phyloP scores from a whole-genome alignment of 2,329 filamentous ascomycete species.

The Zymoseptoria pseudotritici region DNA sequence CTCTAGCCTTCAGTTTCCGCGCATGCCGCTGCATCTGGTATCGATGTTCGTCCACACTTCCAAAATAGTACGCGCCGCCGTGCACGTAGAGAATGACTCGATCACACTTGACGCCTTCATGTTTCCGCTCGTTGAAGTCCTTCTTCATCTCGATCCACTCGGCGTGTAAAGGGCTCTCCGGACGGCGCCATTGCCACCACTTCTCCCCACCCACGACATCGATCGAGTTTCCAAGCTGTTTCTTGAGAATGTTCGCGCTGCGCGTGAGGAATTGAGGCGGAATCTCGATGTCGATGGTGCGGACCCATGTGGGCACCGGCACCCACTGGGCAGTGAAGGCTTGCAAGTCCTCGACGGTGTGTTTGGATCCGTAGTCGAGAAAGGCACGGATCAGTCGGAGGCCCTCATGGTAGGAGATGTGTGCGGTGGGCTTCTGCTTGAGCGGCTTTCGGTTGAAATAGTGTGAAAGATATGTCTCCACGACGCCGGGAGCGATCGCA shows the following conservation, averaged over 20 bases:
- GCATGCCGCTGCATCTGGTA: constrained; percentile 97
- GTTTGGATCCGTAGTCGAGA: constrained; percentile 73
- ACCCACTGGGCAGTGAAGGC: constrained; percentile 89
- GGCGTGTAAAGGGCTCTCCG: constrained; percentile 59
- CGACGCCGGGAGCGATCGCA: constrained; percentile 78
- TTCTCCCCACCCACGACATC: constrained; percentile 68
- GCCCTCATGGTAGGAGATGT: constrained; percentile 91
- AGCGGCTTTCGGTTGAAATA: constrained; percentile 74
- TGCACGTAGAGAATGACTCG: constrained; percentile 91
- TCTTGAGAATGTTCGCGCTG: constrained; percentile 60
- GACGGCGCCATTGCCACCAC: constrained; percentile 85
- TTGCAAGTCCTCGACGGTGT: constrained; percentile 89
- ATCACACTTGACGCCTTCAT: constrained; percentile 48
- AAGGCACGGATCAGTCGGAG: constrained; percentile 82
- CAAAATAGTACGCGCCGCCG: constrained; percentile 92
- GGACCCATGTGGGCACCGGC: constrained; percentile 81
- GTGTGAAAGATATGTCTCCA: constrained; percentile 83
- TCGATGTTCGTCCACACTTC: constrained; percentile 91
- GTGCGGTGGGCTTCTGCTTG: constrained; percentile 73
- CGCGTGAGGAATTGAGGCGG: constrained; percentile 54
- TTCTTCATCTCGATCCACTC: constrained; percentile 96
- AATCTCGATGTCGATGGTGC: constrained; percentile 62
- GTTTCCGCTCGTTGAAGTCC: constrained; percentile 64
- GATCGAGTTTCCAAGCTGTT: constrained; percentile 74
- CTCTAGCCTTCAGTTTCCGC: constrained; percentile 80